Conservation (phyloP, 768 basidiomycete genomes). For the Leccinum incarnatum region DNA sequence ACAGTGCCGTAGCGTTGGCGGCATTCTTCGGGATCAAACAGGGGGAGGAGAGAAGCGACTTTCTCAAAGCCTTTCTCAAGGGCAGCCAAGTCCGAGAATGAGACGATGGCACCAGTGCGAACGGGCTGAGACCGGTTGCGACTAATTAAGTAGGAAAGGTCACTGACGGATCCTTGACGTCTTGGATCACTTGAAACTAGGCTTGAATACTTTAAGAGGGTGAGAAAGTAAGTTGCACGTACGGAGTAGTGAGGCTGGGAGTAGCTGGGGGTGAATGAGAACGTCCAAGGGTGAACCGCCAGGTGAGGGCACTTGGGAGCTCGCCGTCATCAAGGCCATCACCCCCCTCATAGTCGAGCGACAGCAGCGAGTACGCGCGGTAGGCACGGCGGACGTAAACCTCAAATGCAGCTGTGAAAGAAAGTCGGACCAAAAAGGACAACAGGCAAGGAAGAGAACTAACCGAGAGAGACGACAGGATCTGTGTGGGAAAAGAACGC, state of each 20-base stretch:
- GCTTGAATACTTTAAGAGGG: conserved; percentile 6
- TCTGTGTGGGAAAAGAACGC: conserved; percentile 91
- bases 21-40: conserved; percentile 71
- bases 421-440: not conserved
- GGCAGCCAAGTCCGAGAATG: conserved; percentile 74
- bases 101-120: conserved; percentile 88
- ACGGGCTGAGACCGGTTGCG: conserved; percentile 85
- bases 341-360: conserved; percentile 94
- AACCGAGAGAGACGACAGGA: conserved; percentile 79
- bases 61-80: conserved; percentile 73
- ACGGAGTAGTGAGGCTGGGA: conserved; percentile 52
- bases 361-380: conserved; percentile 86
- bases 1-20: conserved; percentile 70
- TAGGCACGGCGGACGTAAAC: conserved; percentile 96
- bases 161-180: conserved; percentile 91
- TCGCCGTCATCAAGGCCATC: conserved; percentile 83
- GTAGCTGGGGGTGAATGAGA: conserved; percentile 85
- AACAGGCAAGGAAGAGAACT: conserved; percentile 23
- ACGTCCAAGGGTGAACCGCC: conserved; percentile 94
- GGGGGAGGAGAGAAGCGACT: conserved; percentile 69
- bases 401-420: conserved; percentile 77
- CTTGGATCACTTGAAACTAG: conserved; percentile 48
- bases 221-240: conserved; percentile 4
- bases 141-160: conserved; percentile 89
- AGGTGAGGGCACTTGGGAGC: conserved; percentile 74